Conservation (phyloP, 805 yeast genomes). For the Saturnispora gosingensis region DNA sequence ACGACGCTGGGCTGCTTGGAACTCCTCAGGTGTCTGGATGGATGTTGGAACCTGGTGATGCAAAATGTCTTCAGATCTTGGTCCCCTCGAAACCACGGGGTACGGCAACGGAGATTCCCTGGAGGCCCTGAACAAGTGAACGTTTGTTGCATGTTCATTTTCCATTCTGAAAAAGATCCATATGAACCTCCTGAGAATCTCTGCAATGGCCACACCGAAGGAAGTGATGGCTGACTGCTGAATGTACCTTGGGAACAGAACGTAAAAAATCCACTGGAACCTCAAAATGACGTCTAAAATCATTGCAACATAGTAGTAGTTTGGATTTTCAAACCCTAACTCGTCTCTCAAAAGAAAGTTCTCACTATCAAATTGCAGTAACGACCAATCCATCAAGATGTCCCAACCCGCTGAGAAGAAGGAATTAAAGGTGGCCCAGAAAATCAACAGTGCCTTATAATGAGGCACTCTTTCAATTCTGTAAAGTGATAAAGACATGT, state of each 20-base stretch:
- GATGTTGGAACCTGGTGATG: neutral
- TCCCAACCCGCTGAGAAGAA: slow-evolving; percentile 74
- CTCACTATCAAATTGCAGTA: slow-evolving; percentile 56
- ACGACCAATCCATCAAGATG: slow-evolving; percentile 91
- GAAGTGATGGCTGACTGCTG: slow-evolving; percentile 86
- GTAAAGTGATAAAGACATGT: slow-evolving; percentile 66
- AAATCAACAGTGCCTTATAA: slow-evolving; percentile 52
- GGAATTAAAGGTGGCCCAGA: slow-evolving; percentile 69
- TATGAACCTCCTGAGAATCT: slow-evolving; percentile 69
- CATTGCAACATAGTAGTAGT: slow-evolving; percentile 68
- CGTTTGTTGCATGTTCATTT: slow-evolving; percentile 91
- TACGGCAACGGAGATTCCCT: slow-evolving; percentile 85
- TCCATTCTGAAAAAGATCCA: slow-evolving; percentile 94
- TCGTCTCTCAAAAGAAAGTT: slow-evolving; percentile 61
- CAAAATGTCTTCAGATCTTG: slow-evolving; percentile 2
- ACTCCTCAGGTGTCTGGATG: neutral
- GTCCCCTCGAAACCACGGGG: slow-evolving; percentile 25
- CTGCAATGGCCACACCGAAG: slow-evolving; percentile 75
- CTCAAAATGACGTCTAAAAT: slow-evolving; percentile 63
- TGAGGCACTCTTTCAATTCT: slow-evolving; percentile 45
- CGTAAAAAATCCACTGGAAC: slow-evolving; percentile 90
- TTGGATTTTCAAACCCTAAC: slow-evolving; percentile 49
- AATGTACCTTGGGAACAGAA: slow-evolving; percentile 61
- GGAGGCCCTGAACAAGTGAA: slow-evolving; percentile 74
- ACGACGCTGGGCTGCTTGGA: neutral